Percentiles rank a stretch among this genome's conserved stretches.
These are phyloP conservation scores for Moniliophthora roreri DNA, from an alignment of 1,284 basidiomycete genomes.

Conservation along the genomic window DNA sequence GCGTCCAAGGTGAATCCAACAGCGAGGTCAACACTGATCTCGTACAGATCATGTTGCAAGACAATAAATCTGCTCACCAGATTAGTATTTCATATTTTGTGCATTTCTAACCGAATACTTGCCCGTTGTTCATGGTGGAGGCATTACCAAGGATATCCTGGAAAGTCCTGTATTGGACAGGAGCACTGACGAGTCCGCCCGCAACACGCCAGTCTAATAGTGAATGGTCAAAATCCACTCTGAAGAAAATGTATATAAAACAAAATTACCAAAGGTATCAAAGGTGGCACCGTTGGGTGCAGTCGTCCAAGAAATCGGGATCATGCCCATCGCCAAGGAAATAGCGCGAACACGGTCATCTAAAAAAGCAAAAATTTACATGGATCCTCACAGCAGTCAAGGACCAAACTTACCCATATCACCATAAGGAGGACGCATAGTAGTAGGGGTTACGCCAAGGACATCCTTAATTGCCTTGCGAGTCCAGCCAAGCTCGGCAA, in stretches of 20 bases:
- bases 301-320: constrained; percentile 80
- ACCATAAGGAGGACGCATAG: constrained; percentile 63
- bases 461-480: constrained; percentile 78
- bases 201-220: constrained; percentile 78
- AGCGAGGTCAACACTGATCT: constrained; percentile 86
- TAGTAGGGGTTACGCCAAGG: constrained; percentile 79
- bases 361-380: constrained; percentile 22
- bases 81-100: constrained; percentile 1
- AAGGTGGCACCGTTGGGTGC: constrained; percentile 60
- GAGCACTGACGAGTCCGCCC: constrained; percentile 64
- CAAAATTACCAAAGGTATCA: constrained; percentile 71
- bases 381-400: neutral
- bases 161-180: constrained; percentile 56
- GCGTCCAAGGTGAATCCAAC: constrained; percentile 83
- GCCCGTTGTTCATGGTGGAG: constrained; percentile 55
- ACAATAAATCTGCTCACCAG: constrained; percentile 73
- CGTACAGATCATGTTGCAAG: constrained; percentile 84
- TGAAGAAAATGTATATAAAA: constrained; percentile 1
- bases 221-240: constrained; percentile 11
- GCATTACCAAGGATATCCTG: constrained; percentile 64
- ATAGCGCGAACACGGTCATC: constrained; percentile 92
- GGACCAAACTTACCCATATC: constrained; percentile 45
- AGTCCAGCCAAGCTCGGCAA: constrained; percentile 93
- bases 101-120: constrained; percentile 13
- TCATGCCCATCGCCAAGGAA: constrained; percentile 76